Base-by-base conservation (phyloP, 345 rosid genomes). In the Geranium brycei region DNA sequence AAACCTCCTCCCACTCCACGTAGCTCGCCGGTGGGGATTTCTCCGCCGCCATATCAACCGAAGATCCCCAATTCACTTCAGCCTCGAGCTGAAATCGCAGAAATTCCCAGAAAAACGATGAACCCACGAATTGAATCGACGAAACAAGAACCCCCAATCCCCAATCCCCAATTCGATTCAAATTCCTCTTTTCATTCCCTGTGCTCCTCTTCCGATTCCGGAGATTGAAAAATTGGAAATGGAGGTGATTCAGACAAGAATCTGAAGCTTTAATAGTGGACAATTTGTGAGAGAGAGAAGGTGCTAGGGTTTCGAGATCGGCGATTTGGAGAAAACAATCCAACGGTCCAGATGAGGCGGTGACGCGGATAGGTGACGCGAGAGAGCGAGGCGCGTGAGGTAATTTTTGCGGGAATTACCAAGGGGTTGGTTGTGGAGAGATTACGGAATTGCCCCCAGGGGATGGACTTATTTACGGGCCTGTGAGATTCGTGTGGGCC, bases 1-100 rank as follows among this genome's bases (percentile, higher is more conserved):
- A 71, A 69, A 74, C 81, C 90, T 87, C 90, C 60, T 76, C 86
- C 97, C 97, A 90, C 41, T 86, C 75, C 19, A 74, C 80, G 73
- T 90, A 90, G 30, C 73, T 75, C 62, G 73, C 31, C 14, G 77
- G 59, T 74, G 82, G 68, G 69, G 62, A n/a, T 23, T 62, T 41
- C 68, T 57, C 23, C 7, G 59, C 59, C 5, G 57, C 19, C n/a
- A 18, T 15, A 58, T 35, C 67, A 31, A 58, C 51, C 55, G 77
- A 79, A 72, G 31, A 58, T 41, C 60, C 62, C 57, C 11, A 61
- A 71, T 1, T 23, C 28, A 23, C 28, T 23, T 23, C 28, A 23
- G 28, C 28, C 28, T 23, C 28, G 28, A 23, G 28, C 28, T 30
- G 57, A 40, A 66, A 11, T 17, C 12, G 13, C 53, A 47, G 53